Conservation (phyloP, 306 rosid species). For the Rosa rugosa region DNA sequence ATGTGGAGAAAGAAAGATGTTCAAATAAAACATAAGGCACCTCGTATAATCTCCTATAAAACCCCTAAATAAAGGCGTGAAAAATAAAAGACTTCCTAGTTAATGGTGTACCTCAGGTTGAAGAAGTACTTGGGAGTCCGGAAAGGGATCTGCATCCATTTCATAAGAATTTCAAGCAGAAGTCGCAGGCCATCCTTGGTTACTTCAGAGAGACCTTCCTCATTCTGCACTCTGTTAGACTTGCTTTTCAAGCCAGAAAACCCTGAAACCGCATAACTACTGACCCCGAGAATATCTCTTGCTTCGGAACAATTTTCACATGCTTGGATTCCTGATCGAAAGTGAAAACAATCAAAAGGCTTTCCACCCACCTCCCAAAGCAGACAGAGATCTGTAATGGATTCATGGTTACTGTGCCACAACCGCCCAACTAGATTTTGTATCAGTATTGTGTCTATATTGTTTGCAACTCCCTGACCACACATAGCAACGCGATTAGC, state of each 20-base stretch:
- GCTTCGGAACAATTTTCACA: slow-evolving; percentile 30
- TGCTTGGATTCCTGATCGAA: slow-evolving; percentile 27
- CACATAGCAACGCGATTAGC: slow-evolving; percentile 7
- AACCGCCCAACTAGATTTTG: slow-evolving; percentile 46
- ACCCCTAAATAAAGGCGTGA: neutral
- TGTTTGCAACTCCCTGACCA: slow-evolving; percentile 22
- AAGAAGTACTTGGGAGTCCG: slow-evolving; percentile 56
- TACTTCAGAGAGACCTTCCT: slow-evolving; percentile 27
- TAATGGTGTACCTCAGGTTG: slow-evolving; percentile 45
- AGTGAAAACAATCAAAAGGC: slow-evolving; percentile 34
- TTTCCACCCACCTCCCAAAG: slow-evolving; percentile 35
- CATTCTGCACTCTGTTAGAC: slow-evolving; percentile 9
- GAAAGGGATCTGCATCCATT: slow-evolving; percentile 53
- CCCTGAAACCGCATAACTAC: slow-evolving; percentile 40
- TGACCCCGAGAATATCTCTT: slow-evolving; percentile 37
- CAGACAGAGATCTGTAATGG: slow-evolving; percentile 35
- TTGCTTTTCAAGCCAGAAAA: slow-evolving; percentile 32
- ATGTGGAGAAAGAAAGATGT: neutral
- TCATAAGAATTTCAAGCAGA: slow-evolving; percentile 29
- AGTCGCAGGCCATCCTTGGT: slow-evolving; percentile 34
- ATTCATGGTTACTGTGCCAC: slow-evolving; percentile 44
- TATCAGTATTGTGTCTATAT: slow-evolving; percentile 25
- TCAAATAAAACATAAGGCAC: neutral
- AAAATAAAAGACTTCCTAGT: neutral
- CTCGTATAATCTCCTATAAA: neutral